Conservation (phyloP, 2,329 filamentous ascomycete genomes). For the Claviceps sp. region DNA sequence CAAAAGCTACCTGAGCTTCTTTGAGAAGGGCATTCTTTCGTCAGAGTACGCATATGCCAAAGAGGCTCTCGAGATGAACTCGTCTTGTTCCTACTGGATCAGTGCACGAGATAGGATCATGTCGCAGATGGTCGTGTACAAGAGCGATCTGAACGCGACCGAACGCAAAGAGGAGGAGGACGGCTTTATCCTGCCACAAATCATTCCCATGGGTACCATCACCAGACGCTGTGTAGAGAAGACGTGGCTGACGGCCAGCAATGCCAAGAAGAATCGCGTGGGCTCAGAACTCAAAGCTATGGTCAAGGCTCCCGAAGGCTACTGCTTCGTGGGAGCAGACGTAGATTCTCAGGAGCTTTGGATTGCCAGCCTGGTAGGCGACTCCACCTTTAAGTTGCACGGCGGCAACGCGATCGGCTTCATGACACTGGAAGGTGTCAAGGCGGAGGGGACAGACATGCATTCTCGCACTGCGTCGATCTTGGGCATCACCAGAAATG, state of each 20-base stretch:
- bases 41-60: slow-evolving; percentile 86
- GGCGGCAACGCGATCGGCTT: slow-evolving; percentile 96
- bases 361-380: slow-evolving; percentile 92
- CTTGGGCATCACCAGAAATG: slow-evolving; percentile 82
- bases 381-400: slow-evolving; percentile 87
- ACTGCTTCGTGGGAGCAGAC: slow-evolving; percentile 90
- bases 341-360: slow-evolving; percentile 96
- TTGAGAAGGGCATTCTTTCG: slow-evolving; percentile 76
- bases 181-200: slow-evolving; percentile 84
- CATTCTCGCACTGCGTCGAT: slow-evolving; percentile 90
- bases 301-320: slow-evolving; percentile 81
- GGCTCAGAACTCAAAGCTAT: slow-evolving; percentile 96
- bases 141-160: slow-evolving; percentile 39
- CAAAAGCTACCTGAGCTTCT: slow-evolving; percentile 81
- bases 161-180: slow-evolving; percentile 11
- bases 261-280: slow-evolving; percentile 90
- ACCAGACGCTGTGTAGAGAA: slow-evolving; percentile 91
- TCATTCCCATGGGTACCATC: slow-evolving; percentile 97
- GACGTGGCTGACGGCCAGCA: slow-evolving; percentile 95
- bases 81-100: slow-evolving; percentile 98
- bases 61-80: slow-evolving; percentile 95
- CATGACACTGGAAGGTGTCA: slow-evolving; percentile 96
- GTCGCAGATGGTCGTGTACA: slow-evolving; percentile 90
- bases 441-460: slow-evolving; percentile 83
- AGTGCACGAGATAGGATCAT: slow-evolving; percentile 85